These are phyloP conservation scores for Babesia ovis DNA, from an alignment of 169 alveolate species.

Conservation along the genomic window DNA sequence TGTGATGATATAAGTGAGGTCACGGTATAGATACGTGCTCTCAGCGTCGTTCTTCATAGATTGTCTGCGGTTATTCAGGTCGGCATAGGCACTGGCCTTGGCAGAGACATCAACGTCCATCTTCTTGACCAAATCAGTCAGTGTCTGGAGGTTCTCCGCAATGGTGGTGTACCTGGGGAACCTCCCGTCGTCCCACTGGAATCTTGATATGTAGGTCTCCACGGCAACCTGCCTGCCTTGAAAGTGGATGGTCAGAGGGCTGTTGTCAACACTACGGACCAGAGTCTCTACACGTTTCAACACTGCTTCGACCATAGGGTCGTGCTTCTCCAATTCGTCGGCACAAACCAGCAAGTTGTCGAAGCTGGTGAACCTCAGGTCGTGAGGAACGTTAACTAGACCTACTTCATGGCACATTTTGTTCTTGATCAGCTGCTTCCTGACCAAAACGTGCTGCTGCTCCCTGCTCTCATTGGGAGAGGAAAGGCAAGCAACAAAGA, in stretches of 20 bases:
- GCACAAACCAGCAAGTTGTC: slow-evolving; percentile 81
- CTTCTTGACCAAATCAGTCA: slow-evolving; percentile 79
- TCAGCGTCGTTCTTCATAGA: slow-evolving; percentile 63
- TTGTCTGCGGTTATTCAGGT: slow-evolving; percentile 75
- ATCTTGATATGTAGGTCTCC: slow-evolving; percentile 76
- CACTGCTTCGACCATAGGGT: slow-evolving; percentile 75
- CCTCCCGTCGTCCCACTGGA: slow-evolving; percentile 89
- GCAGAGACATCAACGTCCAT: slow-evolving; percentile 79
- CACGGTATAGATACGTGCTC: slow-evolving; percentile 64
- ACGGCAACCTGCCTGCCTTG: slow-evolving; percentile 79
- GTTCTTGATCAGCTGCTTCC: slow-evolving; percentile 70
- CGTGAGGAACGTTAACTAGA: slow-evolving; percentile 78
- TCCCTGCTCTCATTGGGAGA: slow-evolving; percentile 70
- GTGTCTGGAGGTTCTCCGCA: slow-evolving; percentile 77
- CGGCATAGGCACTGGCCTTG: slow-evolving; percentile 78
- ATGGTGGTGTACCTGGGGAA: slow-evolving; percentile 84
- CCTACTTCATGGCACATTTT: slow-evolving; percentile 72
- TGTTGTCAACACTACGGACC: slow-evolving; percentile 74
- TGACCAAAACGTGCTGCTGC: slow-evolving; percentile 68
- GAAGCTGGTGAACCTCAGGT: slow-evolving; percentile 79
- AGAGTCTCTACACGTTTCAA: slow-evolving; percentile 76
- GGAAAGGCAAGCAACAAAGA: slow-evolving; percentile 73
- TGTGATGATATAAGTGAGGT: slow-evolving; percentile 82
- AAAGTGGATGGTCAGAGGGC: slow-evolving; percentile 73
- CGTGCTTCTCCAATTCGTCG: slow-evolving; percentile 82